phyloP scores from a whole-genome alignment of 192 early-diverging fungal species.

The Entomortierella beljakovae region DNA sequence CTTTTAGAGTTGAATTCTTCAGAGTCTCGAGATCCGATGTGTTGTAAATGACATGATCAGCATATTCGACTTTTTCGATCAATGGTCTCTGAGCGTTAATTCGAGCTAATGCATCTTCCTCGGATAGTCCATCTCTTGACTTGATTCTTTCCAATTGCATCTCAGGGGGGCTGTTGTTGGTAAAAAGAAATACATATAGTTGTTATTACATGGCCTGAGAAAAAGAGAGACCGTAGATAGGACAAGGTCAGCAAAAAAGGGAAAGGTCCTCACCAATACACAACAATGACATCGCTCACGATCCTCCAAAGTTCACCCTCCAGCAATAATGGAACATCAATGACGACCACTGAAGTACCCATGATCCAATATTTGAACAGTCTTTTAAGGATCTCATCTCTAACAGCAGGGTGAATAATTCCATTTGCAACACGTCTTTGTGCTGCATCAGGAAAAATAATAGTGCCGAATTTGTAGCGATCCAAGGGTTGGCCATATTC shows the following conservation, averaged over 20 bases:
- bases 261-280: constrained; percentile 74
- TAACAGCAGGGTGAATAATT: constrained; percentile 90
- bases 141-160: constrained; percentile 83
- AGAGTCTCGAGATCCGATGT: constrained; percentile 70
- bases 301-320: constrained; percentile 84
- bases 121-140: constrained; percentile 74
- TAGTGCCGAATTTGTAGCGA: constrained; percentile 78
- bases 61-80: constrained; percentile 79
- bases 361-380: constrained; percentile 76
- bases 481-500: constrained; percentile 67
- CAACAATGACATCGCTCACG: constrained; percentile 79
- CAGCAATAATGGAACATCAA: constrained; percentile 95
- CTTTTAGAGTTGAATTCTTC: constrained; percentile 48
- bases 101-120: constrained; percentile 72
- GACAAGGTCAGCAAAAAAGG: constrained; percentile 1
- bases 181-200: not conserved
- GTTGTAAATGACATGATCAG: constrained; percentile 91
- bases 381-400: constrained; percentile 81
- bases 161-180: constrained; percentile 67
- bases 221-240: too few species aligned
- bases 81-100: constrained; percentile 89
- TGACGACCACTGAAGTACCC: constrained; percentile 76
- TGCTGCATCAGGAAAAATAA: constrained; percentile 81
- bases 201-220: too few species aligned
- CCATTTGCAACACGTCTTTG: constrained; percentile 82